Base-by-base conservation (phyloP, 768 basidiomycete genomes). In the Leccinum olivaceopallidum region DNA sequence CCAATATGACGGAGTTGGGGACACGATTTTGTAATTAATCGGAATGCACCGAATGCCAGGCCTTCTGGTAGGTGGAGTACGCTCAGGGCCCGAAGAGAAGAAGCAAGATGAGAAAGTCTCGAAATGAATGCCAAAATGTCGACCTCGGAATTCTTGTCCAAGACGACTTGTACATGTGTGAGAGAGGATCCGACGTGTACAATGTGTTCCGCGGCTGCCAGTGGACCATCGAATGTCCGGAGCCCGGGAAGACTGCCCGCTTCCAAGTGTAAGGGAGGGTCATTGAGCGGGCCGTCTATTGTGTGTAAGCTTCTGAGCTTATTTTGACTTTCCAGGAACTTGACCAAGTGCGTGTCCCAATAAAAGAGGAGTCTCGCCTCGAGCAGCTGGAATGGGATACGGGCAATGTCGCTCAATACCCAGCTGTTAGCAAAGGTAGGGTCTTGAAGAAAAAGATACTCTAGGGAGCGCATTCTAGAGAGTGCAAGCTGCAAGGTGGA, bases 311-410 rank as follows among this genome's bases (percentile, higher is more conserved):
- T 63, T 55, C 68, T 75, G 39, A 87, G 73, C 32, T 76, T 72
- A 13, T 67, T 69, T 67, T 86, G 84, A 54, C 68, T 70, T 57
- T 79, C 73, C 30, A 87, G 72, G 70, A 87, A 88, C 16, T 73
- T 71, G 56, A 79, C 77, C 9, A 82, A 57, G 52, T 78, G 67
- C 0, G 60, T 49, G 63, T 84, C 82, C 83, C 85, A 87, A 6
- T 71, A 63, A 53, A 85, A 76, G 50, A 76, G 74, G n/a, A 86
- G 67, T 26, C 74, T 77, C 5, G 80, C 77, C 50, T 86, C 83
- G 51, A 68, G 72, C 24, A 86, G 78, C 57, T 79, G 79, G 72
- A 85, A 85, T 16, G 68, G 73, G 37, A 73, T 74, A 53, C 75
- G 68, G 3, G 75, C 63, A 2, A 73, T 67, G 50, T 77, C 72